Conservation (phyloP, 2,329 filamentous ascomycete species). For the Fusarium phyllophilum region DNA sequence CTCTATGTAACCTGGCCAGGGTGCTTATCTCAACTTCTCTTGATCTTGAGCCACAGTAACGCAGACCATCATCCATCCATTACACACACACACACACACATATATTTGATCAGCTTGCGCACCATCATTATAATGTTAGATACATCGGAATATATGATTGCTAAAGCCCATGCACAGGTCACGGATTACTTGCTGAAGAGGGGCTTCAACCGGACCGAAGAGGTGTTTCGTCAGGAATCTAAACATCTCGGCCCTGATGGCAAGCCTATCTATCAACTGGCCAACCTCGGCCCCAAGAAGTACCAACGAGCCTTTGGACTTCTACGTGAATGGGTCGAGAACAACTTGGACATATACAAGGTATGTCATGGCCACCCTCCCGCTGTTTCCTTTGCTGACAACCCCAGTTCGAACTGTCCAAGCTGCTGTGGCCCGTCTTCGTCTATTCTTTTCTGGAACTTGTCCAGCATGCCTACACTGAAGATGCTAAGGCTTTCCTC, state of each 20-base stretch:
- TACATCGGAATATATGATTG: background rate
- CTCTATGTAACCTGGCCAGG: background rate
- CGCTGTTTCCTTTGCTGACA: constrained; percentile 33
- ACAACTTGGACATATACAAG: constrained; percentile 94
- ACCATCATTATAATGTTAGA: background rate
- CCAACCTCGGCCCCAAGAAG: constrained; percentile 78
- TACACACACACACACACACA: background rate
- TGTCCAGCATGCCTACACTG: constrained; percentile 74
- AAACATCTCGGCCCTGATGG: constrained; percentile 84
- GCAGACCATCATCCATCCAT: background rate
- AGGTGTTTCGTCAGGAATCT: constrained; percentile 91
- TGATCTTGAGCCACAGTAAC: background rate
- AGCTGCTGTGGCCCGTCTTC: constrained; percentile 92
- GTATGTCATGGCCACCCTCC: constrained; percentile 53
- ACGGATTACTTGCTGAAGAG: constrained; percentile 97
- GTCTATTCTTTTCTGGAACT: constrained; percentile 92
- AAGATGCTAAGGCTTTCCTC: constrained; percentile 80
- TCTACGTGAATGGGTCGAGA: constrained; percentile 85
- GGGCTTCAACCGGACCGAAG: constrained; percentile 91
- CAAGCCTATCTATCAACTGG: constrained; percentile 74
- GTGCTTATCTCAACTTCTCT: background rate
- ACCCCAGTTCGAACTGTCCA: constrained; percentile 80
- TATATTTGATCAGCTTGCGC: background rate
- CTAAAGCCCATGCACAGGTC: constrained; percentile 58
- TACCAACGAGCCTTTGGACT: constrained; percentile 80